Evolutionary conservation across 2,329 filamentous ascomycete species (phyloP).

Genomic region (Davidsoniella neocaledoniae): DNA sequence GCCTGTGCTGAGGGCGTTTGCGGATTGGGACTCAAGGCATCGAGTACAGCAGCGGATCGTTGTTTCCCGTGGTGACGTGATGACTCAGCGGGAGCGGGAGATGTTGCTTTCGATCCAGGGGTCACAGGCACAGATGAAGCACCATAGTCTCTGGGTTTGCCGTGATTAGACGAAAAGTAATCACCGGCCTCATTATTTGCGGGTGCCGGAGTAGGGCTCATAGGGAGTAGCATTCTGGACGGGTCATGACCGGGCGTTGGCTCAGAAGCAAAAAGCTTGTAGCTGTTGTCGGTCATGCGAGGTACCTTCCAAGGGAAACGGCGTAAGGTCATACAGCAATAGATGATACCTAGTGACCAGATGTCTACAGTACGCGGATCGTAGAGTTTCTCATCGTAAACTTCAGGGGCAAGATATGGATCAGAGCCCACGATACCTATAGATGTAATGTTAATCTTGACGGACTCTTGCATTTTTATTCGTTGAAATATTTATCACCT

Average conservation of each 20-base stretch:
- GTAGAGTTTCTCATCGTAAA: slow-evolving; percentile 86
- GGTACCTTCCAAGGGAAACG: slow-evolving; percentile 97
- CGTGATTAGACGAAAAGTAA: slow-evolving; percentile 9
- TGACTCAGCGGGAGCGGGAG: slow-evolving; percentile 2
- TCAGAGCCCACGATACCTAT: slow-evolving; percentile 61
- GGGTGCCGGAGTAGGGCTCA: slow-evolving; percentile 25
- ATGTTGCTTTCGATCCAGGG: slow-evolving; percentile 4
- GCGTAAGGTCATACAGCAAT: slow-evolving; percentile 93
- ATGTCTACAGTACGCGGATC: slow-evolving; percentile 89
- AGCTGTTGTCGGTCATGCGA: slow-evolving; percentile 80
- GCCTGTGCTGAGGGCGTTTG: slow-evolving; percentile 4
- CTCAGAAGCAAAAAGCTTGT: slow-evolving; percentile 75
- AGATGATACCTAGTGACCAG: slow-evolving; percentile 97
- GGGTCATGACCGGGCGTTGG: slow-evolving; percentile 60
- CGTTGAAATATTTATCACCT: slow-evolving; percentile 19
- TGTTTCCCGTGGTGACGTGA: slow-evolving; percentile 1
- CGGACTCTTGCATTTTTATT: neutral
- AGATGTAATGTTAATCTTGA: slow-evolving; percentile 12
- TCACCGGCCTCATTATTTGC: slow-evolving; percentile 9
- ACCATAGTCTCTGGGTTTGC: neutral
- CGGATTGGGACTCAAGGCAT: slow-evolving; percentile 11
- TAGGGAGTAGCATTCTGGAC: slow-evolving; percentile 31
- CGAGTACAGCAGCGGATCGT: slow-evolving; percentile 7
- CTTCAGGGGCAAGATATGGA: slow-evolving; percentile 90
- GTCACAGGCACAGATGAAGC: neutral